These are phyloP conservation scores for Pleurotus citrinopileatus DNA, from an alignment of 768 basidiomycete genomes.

Conservation along the genomic window DNA sequence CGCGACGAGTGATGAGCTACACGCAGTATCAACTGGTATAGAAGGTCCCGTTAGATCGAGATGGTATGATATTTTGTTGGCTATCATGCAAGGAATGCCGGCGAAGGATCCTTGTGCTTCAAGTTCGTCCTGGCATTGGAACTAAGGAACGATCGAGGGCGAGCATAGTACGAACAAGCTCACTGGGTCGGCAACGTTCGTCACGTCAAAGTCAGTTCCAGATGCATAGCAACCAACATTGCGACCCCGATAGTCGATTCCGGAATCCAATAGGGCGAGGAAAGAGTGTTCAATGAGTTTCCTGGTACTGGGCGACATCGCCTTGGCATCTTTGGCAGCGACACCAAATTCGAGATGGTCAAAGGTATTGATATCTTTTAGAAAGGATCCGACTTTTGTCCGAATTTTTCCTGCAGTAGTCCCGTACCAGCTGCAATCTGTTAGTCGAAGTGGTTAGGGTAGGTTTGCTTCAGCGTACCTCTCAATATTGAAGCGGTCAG, in stretches of 20 bases:
- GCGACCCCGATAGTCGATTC: constrained; percentile 40
- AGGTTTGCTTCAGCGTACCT: constrained; percentile 18
- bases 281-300: constrained; percentile 37
- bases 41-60: constrained; percentile 8
- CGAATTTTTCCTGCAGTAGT: constrained; percentile 23
- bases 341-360: constrained; percentile 41
- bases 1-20: constrained; percentile 2
- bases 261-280: constrained; percentile 43
- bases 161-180: neutral
- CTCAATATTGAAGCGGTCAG: constrained; percentile 30
- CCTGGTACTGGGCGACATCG: constrained; percentile 31
- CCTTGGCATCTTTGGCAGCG: constrained; percentile 28
- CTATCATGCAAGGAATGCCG: constrained; percentile 30
- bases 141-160: neutral
- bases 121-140: constrained; percentile 26
- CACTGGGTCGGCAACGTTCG: constrained; percentile 26
- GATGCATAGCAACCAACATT: constrained; percentile 42
- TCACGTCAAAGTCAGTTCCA: constrained; percentile 15
- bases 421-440: constrained; percentile 22
- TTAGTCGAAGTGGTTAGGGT: neutral
- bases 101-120: constrained; percentile 32
- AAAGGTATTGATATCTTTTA: constrained; percentile 33
- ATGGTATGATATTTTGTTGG: constrained; percentile 26
- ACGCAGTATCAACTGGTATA: constrained; percentile 7
- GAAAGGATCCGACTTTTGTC: constrained; percentile 30